Conservation (phyloP, 2,329 filamentous ascomycete genomes). For the Bipolaris gigantea region DNA sequence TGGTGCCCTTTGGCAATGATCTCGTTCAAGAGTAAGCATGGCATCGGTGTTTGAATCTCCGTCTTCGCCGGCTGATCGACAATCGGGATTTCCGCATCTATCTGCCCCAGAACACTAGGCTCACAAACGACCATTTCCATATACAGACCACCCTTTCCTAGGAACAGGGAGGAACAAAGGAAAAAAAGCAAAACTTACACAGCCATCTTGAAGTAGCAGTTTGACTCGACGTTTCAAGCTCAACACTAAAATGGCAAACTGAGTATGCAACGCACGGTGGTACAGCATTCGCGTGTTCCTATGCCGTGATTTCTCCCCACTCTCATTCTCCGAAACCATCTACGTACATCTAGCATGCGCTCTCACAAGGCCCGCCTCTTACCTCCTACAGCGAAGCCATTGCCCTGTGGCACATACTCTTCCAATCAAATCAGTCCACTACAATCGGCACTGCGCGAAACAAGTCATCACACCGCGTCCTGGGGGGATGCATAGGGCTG, state of each 20-base stretch:
- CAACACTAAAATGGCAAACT: not conserved
- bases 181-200: not conserved
- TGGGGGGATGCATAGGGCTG: constrained; percentile 11
- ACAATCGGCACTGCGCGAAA: not conserved
- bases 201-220: fast-evolving
- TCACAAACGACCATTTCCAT: not conserved
- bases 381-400: too few relatives aligned
- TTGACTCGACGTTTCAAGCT: not conserved
- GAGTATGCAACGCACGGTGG: constrained; percentile 7
- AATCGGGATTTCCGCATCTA: constrained; percentile 1
- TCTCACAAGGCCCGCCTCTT: too few relatives aligned
- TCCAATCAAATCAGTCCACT: not conserved
- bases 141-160: not conserved
- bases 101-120: not conserved
- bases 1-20: not conserved
- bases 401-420: too few relatives aligned
- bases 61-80: constrained; percentile 11
- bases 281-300: constrained; percentile 4
- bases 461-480: not conserved
- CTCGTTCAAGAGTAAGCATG: constrained; percentile 3
- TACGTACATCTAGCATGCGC: not conserved
- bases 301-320: constrained; percentile 25
- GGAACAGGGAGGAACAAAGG: not conserved
- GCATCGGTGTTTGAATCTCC: constrained; percentile 4
- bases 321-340: constrained; percentile 20